A percentile compares a stretch with the other conserved stretches of the same genome.
These are phyloP conservation scores for Nyctanthes arbortristis DNA, from an alignment of 257 asterid genomes.

Conservation along the genomic window DNA sequence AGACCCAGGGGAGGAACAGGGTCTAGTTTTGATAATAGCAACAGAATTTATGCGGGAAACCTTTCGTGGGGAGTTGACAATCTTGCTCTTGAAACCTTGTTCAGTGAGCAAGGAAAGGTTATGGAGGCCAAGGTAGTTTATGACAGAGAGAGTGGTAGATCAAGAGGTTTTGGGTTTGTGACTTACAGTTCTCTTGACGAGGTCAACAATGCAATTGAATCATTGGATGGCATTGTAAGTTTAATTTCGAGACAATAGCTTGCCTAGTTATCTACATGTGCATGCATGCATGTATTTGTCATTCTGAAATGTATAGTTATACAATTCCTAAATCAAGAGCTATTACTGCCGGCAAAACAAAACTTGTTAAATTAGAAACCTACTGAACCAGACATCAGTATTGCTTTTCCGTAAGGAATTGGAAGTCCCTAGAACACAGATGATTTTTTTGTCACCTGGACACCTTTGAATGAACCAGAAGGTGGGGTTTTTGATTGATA, in stretches of 20 bases:
- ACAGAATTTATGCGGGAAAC: conserved; percentile 78
- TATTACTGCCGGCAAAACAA: neutral
- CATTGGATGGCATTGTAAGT: conserved; percentile 81
- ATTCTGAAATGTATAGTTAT: neutral
- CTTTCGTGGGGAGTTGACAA: conserved; percentile 90
- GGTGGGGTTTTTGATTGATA: neutral
- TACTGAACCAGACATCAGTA: neutral
- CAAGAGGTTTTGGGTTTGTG: conserved; percentile 96
- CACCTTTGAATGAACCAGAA: neutral
- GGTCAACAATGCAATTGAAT: conserved; percentile 58
- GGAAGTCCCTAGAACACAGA: neutral
- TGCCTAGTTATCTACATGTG: neutral
- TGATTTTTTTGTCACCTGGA: neutral
- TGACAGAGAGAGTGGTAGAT: conserved; percentile 85
- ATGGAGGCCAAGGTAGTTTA: conserved; percentile 79
- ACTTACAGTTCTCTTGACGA: conserved; percentile 64
- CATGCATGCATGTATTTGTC: neutral
- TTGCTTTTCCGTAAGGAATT: neutral
- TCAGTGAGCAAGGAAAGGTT: conserved; percentile 78
- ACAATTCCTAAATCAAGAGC: neutral
- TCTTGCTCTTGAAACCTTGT: conserved; percentile 65
- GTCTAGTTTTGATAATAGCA: conserved; percentile 37
- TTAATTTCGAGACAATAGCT: neutral
- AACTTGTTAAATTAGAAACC: neutral
- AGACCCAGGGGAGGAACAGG: conserved; percentile 54